A percentile compares a stretch with the other conserved stretches of the same genome.
phyloP scores from a whole-genome alignment of 305 asterid species.

The Euphrasia arctica region DNA sequence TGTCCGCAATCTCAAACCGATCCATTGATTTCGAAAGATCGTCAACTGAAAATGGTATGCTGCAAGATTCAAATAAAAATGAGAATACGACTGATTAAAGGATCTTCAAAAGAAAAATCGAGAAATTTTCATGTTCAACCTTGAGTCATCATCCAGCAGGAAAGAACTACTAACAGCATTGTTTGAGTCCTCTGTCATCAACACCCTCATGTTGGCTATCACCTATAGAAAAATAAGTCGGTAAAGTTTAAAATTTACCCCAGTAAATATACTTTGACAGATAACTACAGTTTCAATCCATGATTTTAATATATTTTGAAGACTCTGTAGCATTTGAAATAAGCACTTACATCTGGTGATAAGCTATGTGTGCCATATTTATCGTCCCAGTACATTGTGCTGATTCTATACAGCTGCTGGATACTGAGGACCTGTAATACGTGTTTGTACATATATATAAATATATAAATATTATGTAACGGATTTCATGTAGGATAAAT shows the following conservation, averaged over 20 bases:
- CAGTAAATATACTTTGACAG: background rate
- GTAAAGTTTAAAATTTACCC: constrained; percentile 13
- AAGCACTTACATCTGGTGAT: constrained; percentile 71
- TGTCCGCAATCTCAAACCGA: constrained; percentile 70
- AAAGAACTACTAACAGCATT: constrained; percentile 93
- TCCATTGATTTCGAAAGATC: constrained; percentile 94
- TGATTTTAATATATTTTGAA: background rate
- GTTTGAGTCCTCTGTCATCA: constrained; percentile 94
- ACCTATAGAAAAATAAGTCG: constrained; percentile 44
- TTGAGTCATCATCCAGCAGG: constrained; percentile 92
- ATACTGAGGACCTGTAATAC: constrained; percentile 77
- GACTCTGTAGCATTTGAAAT: background rate
- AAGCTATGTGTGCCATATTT: constrained; percentile 97
- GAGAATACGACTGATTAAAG: constrained; percentile 3
- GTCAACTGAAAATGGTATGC: constrained; percentile 96
- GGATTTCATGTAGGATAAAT: constrained; percentile 10
- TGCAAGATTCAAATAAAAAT: constrained; percentile 33
- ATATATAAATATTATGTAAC: constrained; percentile 4
- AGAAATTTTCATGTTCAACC: constrained; percentile 44
- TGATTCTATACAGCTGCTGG: constrained; percentile 68
- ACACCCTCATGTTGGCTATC: constrained; percentile 72
- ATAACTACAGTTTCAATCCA: background rate
- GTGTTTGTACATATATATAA: background rate
- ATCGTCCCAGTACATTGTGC: constrained; percentile 99
- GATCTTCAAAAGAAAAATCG: background rate